Evolutionary conservation across 257 asterid species (phyloP).

Genomic region (Lavandula angustifolia): DNA sequence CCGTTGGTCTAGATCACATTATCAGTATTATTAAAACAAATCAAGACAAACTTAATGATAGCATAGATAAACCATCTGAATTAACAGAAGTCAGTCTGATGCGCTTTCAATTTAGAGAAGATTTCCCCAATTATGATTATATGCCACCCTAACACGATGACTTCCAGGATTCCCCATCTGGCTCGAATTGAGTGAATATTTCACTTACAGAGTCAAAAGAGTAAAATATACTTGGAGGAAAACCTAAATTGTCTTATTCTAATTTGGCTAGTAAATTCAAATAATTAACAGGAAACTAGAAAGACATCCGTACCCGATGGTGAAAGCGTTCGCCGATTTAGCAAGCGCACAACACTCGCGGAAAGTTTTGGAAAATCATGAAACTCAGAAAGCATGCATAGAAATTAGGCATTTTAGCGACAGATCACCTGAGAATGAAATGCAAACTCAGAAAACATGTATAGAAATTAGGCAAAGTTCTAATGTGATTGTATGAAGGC

Average conservation of each 20-base stretch:
- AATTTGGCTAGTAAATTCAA: background rate
- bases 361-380: slow-evolving; percentile 55
- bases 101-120: background rate
- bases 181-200: background rate
- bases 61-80: background rate
- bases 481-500: background rate
- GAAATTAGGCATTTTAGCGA: slow-evolving; percentile 36
- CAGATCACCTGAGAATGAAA: slow-evolving; percentile 30
- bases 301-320: slow-evolving; percentile 50
- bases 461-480: background rate
- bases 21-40: background rate
- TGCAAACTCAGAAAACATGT: background rate
- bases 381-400: too few relatives aligned
- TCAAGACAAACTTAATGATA: background rate
- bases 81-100: background rate
- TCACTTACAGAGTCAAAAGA: background rate
- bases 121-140: background rate
- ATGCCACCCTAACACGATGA: background rate
- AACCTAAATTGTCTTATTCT: background rate
- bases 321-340: slow-evolving; percentile 52
- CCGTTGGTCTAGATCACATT: background rate
- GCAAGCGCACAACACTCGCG: slow-evolving; percentile 57
- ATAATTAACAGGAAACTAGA: background rate
- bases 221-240: background rate
- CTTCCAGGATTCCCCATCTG: background rate